These are phyloP conservation scores for Penicillium sp. DNA, from an alignment of 2,329 filamentous ascomycete species.

Conservation along the genomic window DNA sequence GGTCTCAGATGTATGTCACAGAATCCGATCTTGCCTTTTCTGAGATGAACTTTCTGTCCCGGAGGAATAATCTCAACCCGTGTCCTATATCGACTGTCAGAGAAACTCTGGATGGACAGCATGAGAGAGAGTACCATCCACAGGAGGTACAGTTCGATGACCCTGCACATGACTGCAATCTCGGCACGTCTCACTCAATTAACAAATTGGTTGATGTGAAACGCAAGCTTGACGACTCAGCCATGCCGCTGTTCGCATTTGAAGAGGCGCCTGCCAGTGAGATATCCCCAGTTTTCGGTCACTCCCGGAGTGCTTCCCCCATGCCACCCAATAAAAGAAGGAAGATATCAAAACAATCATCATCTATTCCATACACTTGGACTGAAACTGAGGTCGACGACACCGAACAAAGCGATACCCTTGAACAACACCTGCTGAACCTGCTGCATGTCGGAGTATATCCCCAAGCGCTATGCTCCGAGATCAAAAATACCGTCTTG, in stretches of 20 bases:
- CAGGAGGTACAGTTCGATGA: background rate
- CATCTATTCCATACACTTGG: conserved; percentile 11
- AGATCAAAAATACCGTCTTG: background rate
- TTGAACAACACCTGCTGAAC: conserved; percentile 10
- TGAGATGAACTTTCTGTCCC: conserved; percentile 17
- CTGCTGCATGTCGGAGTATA: conserved; percentile 14
- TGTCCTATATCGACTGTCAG: background rate
- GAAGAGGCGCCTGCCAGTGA: background rate
- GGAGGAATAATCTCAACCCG: background rate
- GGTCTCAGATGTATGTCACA: background rate
- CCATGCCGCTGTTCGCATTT: background rate
- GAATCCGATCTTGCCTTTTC: conserved; percentile 19
- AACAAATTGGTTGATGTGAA: background rate
- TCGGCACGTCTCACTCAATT: background rate
- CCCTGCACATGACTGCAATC: background rate
- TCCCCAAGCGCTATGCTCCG: background rate
- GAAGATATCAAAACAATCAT: background rate
- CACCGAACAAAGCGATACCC: background rate
- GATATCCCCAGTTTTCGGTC: too few species aligned
- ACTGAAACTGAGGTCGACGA: background rate
- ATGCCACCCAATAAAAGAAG: background rate
- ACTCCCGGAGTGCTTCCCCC: too few species aligned
- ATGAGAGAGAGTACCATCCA: background rate
- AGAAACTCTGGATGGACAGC: background rate
- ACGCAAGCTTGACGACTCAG: background rate